These are phyloP conservation scores for Massospora cicadina DNA, from an alignment of 371 early-diverging fungal species.

Conservation along the genomic window DNA sequence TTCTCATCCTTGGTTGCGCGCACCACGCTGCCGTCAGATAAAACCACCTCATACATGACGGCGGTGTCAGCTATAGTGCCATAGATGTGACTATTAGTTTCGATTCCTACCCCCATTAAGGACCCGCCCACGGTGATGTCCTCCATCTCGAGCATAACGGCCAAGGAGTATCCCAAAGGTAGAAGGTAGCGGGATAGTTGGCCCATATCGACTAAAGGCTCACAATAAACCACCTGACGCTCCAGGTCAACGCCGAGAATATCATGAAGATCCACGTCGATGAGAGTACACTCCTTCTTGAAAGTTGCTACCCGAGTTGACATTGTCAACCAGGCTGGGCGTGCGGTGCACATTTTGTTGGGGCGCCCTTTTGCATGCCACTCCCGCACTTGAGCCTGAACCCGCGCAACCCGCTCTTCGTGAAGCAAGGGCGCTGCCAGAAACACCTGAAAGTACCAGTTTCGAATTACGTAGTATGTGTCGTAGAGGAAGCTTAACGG, in stretches of 20 bases:
- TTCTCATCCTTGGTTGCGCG: constrained; percentile 19
- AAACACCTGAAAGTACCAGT: constrained; percentile 20
- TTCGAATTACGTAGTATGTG: constrained; percentile 11
- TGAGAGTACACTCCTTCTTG: constrained; percentile 14
- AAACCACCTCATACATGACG: constrained; percentile 20
- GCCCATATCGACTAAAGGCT: constrained; percentile 23
- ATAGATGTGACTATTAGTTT: constrained; percentile 24
- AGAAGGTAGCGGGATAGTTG: constrained; percentile 20
- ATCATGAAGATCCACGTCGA: constrained; percentile 21
- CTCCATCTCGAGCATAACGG: constrained; percentile 22
- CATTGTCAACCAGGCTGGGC: constrained; percentile 20
- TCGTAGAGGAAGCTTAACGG: constrained; percentile 19
- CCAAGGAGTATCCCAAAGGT: constrained; percentile 21
- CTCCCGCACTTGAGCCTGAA: constrained; percentile 18
- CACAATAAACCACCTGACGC: constrained; percentile 17
- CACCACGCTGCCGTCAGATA: constrained; percentile 19
- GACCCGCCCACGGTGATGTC: constrained; percentile 26
- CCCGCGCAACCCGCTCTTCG: constrained; percentile 17
- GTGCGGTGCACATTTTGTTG: constrained; percentile 18
- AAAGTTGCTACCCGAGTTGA: constrained; percentile 13
- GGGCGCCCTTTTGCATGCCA: constrained; percentile 18
- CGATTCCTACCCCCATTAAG: constrained; percentile 23
- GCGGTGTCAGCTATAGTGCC: constrained; percentile 21
- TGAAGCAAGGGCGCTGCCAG: constrained; percentile 16
- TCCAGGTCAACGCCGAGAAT: constrained; percentile 20